Evolutionary conservation across 805 yeast genomes (phyloP).

Genomic region (Candida caryicola): DNA sequence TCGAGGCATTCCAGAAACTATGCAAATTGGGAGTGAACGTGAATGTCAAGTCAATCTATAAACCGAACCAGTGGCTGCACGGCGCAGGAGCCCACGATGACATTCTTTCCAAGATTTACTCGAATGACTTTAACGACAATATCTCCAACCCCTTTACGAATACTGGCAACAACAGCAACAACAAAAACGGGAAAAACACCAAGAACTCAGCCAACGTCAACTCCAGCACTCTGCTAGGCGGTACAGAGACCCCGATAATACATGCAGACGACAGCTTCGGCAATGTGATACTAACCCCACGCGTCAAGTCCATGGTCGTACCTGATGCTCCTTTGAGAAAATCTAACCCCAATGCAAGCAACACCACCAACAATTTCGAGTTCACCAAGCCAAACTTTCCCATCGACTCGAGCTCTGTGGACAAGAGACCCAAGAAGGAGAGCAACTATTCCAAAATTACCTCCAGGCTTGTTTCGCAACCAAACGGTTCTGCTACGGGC

Average conservation of each 20-base stretch:
- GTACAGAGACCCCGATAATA: slow-evolving; percentile 12
- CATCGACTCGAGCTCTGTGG: slow-evolving; percentile 8
- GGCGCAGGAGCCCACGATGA: neutral
- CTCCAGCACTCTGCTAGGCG: neutral
- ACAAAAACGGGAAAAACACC: too few relatives aligned
- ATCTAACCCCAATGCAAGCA: slow-evolving; percentile 19
- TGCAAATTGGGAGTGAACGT: slow-evolving; percentile 70
- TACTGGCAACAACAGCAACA: slow-evolving; percentile 4
- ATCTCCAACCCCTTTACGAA: slow-evolving; percentile 37
- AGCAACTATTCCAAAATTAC: slow-evolving; percentile 45
- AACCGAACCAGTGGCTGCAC: slow-evolving; percentile 14
- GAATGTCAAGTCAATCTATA: slow-evolving; percentile 55
- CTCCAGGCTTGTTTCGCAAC: slow-evolving; percentile 46
- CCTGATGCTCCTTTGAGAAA: slow-evolving; percentile 41
- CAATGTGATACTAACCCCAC: slow-evolving; percentile 30
- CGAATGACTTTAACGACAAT: slow-evolving; percentile 9
- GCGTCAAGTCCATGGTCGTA: slow-evolving; percentile 19
- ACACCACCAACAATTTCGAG: slow-evolving; percentile 17
- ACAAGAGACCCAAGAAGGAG: slow-evolving; percentile 26
- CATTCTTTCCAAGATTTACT: neutral
- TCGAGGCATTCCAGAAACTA: slow-evolving; percentile 82
- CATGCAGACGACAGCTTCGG: slow-evolving; percentile 23
- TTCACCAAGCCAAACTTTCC: slow-evolving; percentile 33
- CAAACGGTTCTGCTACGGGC: slow-evolving; percentile 14
- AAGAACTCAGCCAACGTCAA: too few relatives aligned